Evolutionary conservation across 129 eudicot genomes (phyloP), one percentile per base, ranked within the genome.

Genomic region (Kitagawia praeruptora): DNA sequence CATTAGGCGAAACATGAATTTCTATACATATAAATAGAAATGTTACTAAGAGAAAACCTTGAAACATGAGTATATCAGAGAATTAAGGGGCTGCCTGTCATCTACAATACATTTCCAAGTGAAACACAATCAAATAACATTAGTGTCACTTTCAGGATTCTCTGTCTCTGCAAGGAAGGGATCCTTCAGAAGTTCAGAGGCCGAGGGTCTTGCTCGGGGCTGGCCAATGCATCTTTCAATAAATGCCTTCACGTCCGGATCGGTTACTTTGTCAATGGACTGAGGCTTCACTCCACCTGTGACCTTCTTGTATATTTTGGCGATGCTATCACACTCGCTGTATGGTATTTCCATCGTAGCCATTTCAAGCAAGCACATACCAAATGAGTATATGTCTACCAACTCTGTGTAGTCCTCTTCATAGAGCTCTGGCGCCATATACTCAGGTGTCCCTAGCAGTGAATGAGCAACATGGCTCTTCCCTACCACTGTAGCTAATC

Each of bases 391-490:
- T 45, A 92, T 86, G 81, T 92, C 97, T 27, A 92, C 90, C 49
- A 83, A 37, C 81, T 90, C 93, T 4, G 91, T 87, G 85, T 92
- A 92, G 80, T 92, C 86, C 85, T 90, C 97, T 49, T 90, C 97
- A 25, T 88, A 92, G 4, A 90, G 86, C 86, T 92, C 97, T 11
- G 97, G 96, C 5, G 97, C 97, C 95, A 92, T 90, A 82, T 80
- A 92, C 81, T 90, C 93, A 14, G 93, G 96, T 23, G 97, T 90
- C 64, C 97, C 96, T 76, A 91, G 40, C 76, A 91, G 56, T 2
- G 96, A 83, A 82, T 91, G 96, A 10, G 96, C 96, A 16, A 84
- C 85, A 10, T 89, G 96, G 81, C 83, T 87, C 89, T 89, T 89
- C 76, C 91, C 96, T 46, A 91, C 96, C 28, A 89, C 82, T 75